These are phyloP conservation scores for Moricandia arvensis DNA, from an alignment of 345 rosid species.

Conservation along the genomic window DNA sequence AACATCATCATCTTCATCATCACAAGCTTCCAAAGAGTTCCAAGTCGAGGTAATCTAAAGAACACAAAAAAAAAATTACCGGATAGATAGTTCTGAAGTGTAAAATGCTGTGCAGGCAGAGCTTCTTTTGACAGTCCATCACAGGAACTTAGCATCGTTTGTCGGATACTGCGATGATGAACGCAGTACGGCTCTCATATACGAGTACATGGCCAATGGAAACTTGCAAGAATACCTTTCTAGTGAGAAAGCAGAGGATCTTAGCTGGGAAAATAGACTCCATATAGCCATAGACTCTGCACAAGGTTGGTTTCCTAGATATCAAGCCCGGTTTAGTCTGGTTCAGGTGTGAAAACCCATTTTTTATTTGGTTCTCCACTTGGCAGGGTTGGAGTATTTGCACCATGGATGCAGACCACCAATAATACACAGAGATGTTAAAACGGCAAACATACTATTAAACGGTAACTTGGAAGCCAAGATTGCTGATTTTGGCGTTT, in stretches of 20 bases:
- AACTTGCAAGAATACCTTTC: neutral
- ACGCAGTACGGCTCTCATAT: neutral
- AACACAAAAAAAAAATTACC: neutral
- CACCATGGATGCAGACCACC: conserved; percentile 42
- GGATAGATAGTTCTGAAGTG: neutral
- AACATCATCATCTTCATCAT: conserved; percentile 7
- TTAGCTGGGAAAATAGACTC: neutral
- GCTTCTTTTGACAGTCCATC: neutral
- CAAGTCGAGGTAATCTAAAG: conserved; percentile 47
- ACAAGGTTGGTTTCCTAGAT: neutral
- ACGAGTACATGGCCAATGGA: neutral
- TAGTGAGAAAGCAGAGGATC: neutral
- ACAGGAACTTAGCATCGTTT: neutral
- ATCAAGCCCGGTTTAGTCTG: neutral
- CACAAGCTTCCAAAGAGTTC: conserved; percentile 44
- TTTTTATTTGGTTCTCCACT: neutral
- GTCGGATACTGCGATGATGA: neutral
- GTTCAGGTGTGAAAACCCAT: neutral
- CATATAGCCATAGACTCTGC: neutral
- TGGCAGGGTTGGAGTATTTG: conserved; percentile 37
- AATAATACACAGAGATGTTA: conserved; percentile 40
- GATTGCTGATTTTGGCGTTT: conserved; percentile 51
- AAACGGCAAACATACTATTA: conserved; percentile 36
- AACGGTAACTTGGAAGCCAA: conserved; percentile 49
- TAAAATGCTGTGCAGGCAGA: conserved; percentile 41